Evolutionary conservation across 108 stramenopile species (phyloP), one percentile per base, ranked within the genome.

Genomic region (Nitzschia sp.): DNA sequence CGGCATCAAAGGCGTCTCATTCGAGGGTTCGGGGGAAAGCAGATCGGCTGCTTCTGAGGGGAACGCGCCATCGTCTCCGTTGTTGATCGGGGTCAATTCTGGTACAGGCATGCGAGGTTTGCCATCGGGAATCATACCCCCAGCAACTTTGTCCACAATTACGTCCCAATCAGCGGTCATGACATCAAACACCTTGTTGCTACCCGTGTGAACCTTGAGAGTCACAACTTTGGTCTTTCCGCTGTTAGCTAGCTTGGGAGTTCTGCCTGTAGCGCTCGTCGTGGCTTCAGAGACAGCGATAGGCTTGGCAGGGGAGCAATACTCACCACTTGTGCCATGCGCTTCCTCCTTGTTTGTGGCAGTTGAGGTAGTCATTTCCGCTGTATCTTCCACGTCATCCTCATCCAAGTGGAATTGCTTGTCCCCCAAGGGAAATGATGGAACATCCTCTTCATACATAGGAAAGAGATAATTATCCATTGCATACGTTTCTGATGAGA

Each of bases 121-220:
- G 46, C 74, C 74, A 75, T 75, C 65, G 3, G 74, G 74, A 30
- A 77, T 77, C 11, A 68, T n/a, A 9, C 76, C 76, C 31, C 49
- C 57, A 1, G 76, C 59, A 24, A 62, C 76, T 35, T 56, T 29
- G 57, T 58, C 27, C 3, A 77, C 59, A 25, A 77, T 11, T 25
- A 49, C 76, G 5, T 77, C 76, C 76, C 74, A 74, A 2, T 74
- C 74, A 0, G 58, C 46, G 4, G n/a, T 34, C 35, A 74, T 17
- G 4, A 57, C 49, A 46, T 66, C 65, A 54, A 67, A 67, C 23
- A 42, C 26, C n/a, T n/a, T 30, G 24, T 26, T 28, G 13, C 3
- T n/a, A 6, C 24, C 21, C 24, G 45, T 36, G 2, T 53, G 5
- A 19, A 73, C 38, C 36, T 59, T 28, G 18, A 65, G 47, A 17